phyloP scores from a whole-genome alignment of 495 filamentous ascomycete genomes.

The Staphylotrichum tortipilum region DNA sequence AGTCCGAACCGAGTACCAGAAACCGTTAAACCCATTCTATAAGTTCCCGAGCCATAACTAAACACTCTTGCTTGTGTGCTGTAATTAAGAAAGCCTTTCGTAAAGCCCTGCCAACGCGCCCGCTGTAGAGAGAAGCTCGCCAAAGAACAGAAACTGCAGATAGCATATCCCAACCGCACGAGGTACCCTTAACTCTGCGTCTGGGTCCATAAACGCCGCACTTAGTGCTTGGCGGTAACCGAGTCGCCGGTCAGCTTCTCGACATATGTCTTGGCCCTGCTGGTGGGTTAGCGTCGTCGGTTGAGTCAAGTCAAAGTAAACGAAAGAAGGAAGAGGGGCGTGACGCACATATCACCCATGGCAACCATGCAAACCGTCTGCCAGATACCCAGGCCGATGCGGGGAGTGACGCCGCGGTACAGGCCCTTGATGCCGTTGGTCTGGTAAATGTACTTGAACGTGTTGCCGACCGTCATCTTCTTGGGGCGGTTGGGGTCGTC shows the following conservation, averaged over 20 bases:
- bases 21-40: constrained; percentile 8
- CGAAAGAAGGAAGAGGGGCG: neutral
- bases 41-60: neutral
- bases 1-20: too few species aligned
- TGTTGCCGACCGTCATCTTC: constrained; percentile 94
- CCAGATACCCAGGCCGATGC: constrained; percentile 94
- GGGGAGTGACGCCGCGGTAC: constrained; percentile 90
- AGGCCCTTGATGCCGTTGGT: constrained; percentile 84
- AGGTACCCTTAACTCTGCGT: too few species aligned
- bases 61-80: neutral
- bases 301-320: neutral
- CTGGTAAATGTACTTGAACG: constrained; percentile 86
- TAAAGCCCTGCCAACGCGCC: neutral
- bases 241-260: constrained; percentile 91
- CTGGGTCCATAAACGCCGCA: constrained; percentile 26
- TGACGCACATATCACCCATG: constrained; percentile 91
- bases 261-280: constrained; percentile 92
- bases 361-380: constrained; percentile 99
- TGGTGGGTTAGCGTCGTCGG: constrained; percentile 8
- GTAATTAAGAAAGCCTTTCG: neutral
- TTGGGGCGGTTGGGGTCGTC: constrained; percentile 94
- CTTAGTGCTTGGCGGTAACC: constrained; percentile 94
- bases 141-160: neutral
- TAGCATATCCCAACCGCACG: neutral
- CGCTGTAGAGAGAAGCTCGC: neutral